Percentiles rank a stretch among this genome's conserved stretches.
Conservation (phyloP, 176 grass and related monocot genomes). For the Rhynchospora tenuis region DNA sequence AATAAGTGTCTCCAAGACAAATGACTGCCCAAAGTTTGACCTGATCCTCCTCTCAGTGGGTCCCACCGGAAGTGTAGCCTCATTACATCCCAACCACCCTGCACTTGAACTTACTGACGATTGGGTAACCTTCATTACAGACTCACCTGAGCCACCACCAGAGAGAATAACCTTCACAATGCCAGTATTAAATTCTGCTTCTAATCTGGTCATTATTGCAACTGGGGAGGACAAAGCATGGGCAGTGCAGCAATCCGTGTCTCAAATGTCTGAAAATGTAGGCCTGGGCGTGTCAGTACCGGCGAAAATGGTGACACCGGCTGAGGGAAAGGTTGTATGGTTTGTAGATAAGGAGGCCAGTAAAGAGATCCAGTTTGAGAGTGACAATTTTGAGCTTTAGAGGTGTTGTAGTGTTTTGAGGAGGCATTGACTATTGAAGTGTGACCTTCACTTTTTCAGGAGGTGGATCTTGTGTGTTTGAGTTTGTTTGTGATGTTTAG, state of each 20-base stretch:
- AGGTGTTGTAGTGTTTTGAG: neutral
- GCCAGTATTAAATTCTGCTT: slow-evolving; percentile 52
- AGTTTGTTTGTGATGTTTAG: slow-evolving; percentile 30
- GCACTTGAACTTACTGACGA: slow-evolving; percentile 37
- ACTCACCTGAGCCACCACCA: slow-evolving; percentile 46
- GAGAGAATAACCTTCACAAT: slow-evolving; percentile 69
- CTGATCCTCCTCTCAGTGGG: slow-evolving; percentile 44
- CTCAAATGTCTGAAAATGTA: slow-evolving; percentile 12
- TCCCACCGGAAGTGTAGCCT: slow-evolving; percentile 49
- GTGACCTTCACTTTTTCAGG: slow-evolving; percentile 24
- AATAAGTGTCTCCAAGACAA: slow-evolving; percentile 32
- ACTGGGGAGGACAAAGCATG: slow-evolving; percentile 50
- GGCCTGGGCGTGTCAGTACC: slow-evolving; percentile 29
- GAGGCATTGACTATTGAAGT: neutral
- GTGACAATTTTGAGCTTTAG: slow-evolving; percentile 1
- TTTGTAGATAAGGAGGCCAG: slow-evolving; percentile 44
- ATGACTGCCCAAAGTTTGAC: slow-evolving; percentile 71
- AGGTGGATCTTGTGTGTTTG: slow-evolving; percentile 10
- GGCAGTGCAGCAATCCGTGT: slow-evolving; percentile 29
- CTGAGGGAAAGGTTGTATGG: slow-evolving; percentile 56
- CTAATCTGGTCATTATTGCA: slow-evolving; percentile 41
- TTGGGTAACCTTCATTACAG: slow-evolving; percentile 60
- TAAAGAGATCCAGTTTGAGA: slow-evolving; percentile 24
- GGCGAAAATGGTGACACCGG: slow-evolving; percentile 42
- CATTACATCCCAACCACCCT: slow-evolving; percentile 47